Evolutionary conservation across 2,329 filamentous ascomycete genomes (phyloP), one percentile per base, ranked within the genome.

Genomic region (Achaetomium macrosporum): DNA sequence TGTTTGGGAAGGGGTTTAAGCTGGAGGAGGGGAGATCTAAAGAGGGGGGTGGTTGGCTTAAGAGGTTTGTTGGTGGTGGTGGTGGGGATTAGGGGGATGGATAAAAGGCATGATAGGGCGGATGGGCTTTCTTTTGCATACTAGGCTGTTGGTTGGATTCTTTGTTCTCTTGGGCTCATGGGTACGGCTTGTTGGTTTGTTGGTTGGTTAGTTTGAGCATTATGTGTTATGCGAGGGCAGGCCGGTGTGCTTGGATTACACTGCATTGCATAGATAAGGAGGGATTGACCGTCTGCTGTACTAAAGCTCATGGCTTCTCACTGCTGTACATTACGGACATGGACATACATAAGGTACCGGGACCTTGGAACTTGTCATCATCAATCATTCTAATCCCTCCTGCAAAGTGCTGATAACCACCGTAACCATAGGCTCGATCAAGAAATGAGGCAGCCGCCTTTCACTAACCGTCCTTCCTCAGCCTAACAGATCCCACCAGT

Each of bases 1-100:
- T 77, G 16, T 67, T 78, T 47, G 67, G 66, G 40, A 67, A 71
- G 56, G 72, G 72, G 49, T 76, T 78, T 52, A 71, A 61, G 12
- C 55, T 78, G 6, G 66, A 65, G 12, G 50, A 60, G 43, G 16
- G n/a, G 37, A 52, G 13, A 20, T 41, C 10, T 46, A 31, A 20
- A 37, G 33, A 47, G 37, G 45, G 37, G 35, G 47, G 47, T 16
- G 41, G 50, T n/a, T 59, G 58, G 58, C 53, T 57, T 41, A 49
- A 45, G 19, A 37, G 51, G 49, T 17, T 57, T 40, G 55, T 41
- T 39, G 11, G 52, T 11, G 43, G 47, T n/a, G 39, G 30, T 19
- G 46, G 33, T 1, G 51, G 42, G 31, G 19, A 35, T 13, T 9
- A 19, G 15, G 43, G 20, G 33, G 19, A 30, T 25, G 36, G 42